Evolutionary conservation across 176 grass and related monocot species (phyloP), one percentile per base, ranked within the genome.

Genomic region (Saccharum spontaneum): DNA sequence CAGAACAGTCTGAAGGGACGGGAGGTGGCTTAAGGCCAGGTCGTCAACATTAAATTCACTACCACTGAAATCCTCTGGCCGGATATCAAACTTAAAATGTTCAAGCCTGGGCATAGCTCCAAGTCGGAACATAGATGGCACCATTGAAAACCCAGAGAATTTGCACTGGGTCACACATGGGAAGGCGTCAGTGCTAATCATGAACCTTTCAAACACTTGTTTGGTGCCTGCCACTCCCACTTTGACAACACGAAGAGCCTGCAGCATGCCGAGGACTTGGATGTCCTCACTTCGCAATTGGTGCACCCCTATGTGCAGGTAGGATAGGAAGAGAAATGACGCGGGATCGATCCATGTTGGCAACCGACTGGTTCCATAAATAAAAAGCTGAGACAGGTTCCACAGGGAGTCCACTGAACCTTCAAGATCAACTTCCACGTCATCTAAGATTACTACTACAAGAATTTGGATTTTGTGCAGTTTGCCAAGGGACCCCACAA

Each of bases 1-100:
- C 18, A 9, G 0, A 12, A 63, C 10, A 10, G 10, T 28, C 23
- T 63, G 4, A 20, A 75, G 48, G 16, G 28, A 54, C 1, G 48
- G 46, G 8, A 75, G 71, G 44, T 73, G 45, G 13, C 45, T 8
- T 14, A 67, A 2, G 64, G 60, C 8, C 23, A 26, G 23, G 30
- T 67, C 64, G 4, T 67, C 14, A 22, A 12, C 9, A 62, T 0
- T 12, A 18, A 10, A 57, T 6, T 76, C 73, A 55, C 17, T 16
- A 20, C 8, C 10, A 0, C 1, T 0, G 4, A 38, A n/a, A 34
- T 22, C 16, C 3, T 7, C 0, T 9, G 11, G 20, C 1, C 7
- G 4, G 30, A 55, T 54, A 12, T 12, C 1, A 1, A 76, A 76
- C 2, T 36, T 12, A 6, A 76, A 7, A 3, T 1, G 9, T 37